These are phyloP conservation scores for Clonostachys sp. DNA, from an alignment of 2,329 filamentous ascomycete species.

Conservation along the genomic window DNA sequence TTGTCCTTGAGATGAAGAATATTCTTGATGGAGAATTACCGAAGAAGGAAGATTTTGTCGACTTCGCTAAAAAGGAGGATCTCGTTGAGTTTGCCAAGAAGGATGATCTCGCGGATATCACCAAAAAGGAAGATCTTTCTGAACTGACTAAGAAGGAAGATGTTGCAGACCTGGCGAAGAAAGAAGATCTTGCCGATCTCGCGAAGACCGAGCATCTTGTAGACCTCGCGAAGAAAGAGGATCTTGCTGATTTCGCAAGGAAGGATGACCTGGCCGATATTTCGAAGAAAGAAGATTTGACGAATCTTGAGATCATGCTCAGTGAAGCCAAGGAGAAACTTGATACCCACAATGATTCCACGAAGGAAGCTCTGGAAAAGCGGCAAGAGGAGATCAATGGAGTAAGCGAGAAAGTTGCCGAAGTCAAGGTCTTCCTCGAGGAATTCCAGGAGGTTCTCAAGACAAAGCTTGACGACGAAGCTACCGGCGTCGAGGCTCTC, in stretches of 20 bases:
- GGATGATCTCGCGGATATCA: constrained; percentile 57
- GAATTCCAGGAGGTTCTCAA: constrained; percentile 75
- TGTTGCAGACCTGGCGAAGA: background rate
- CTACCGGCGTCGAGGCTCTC: constrained; percentile 66
- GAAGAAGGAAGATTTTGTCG: background rate
- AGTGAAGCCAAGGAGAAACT: constrained; percentile 68
- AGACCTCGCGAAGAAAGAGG: constrained; percentile 69
- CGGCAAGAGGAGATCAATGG: constrained; percentile 49
- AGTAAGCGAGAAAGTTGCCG: constrained; percentile 71
- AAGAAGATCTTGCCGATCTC: constrained; percentile 50
- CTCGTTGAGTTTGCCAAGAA: constrained; percentile 59
- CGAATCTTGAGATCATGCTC: constrained; percentile 62
- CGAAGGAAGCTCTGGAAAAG: constrained; percentile 52
- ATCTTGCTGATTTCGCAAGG: constrained; percentile 54
- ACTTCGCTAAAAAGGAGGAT: background rate
- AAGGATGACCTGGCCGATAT: constrained; percentile 40
- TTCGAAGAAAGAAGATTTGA: constrained; percentile 47
- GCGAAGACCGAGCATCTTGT: constrained; percentile 62
- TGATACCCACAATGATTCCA: constrained; percentile 59
- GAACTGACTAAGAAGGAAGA: background rate
- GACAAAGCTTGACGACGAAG: constrained; percentile 71
- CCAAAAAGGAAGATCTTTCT: constrained; percentile 1
- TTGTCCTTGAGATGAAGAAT: constrained; percentile 81
- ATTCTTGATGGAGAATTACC: constrained; percentile 53
- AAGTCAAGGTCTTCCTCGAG: constrained; percentile 72